A percentile compares a stretch with the other conserved stretches of the same genome.
These are phyloP conservation scores for Lodderomyces beijingensis DNA, from an alignment of 1,139 yeast species.

Conservation along the genomic window DNA sequence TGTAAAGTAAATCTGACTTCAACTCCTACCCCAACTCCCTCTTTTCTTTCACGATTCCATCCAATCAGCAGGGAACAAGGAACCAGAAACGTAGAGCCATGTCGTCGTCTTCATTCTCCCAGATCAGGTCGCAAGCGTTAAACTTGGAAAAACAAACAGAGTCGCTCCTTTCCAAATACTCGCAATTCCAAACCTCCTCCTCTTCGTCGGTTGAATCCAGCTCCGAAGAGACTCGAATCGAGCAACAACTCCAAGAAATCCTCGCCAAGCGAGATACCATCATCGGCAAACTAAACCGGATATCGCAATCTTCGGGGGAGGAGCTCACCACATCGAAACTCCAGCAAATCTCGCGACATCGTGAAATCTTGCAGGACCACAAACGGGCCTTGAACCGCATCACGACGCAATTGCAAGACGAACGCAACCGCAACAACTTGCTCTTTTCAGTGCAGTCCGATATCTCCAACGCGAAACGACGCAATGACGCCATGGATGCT, in stretches of 20 bases:
- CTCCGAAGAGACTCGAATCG: constrained; percentile 65
- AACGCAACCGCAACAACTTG: constrained; percentile 70
- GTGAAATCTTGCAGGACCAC: constrained; percentile 71
- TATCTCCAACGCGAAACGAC: constrained; percentile 54
- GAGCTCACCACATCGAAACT: constrained; percentile 54
- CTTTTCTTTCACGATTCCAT: too few relatives aligned
- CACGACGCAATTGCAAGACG: constrained; percentile 58
- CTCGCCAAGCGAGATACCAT: constrained; percentile 32
- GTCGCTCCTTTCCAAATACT: constrained; percentile 30
- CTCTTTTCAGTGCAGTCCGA: constrained; percentile 75
- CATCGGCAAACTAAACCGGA: constrained; percentile 31
- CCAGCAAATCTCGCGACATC: constrained; percentile 81
- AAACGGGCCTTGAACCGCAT: constrained; percentile 59
- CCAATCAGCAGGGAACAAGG: too few relatives aligned
- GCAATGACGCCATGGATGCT: constrained; percentile 11
- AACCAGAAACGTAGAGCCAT: too few relatives aligned
- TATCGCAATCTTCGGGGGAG: constrained; percentile 52
- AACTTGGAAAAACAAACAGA: constrained; percentile 43
- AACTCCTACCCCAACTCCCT: too few relatives aligned
- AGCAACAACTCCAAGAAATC: constrained; percentile 45
- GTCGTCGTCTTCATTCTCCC: constrained; percentile 38
- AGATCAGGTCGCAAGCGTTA: constrained; percentile 36
- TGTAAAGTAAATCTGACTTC: too few relatives aligned
- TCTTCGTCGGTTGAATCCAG: constrained; percentile 19
- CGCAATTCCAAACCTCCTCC: constrained; percentile 24